phyloP scores from a whole-genome alignment of 805 yeast species.

The Yamadazyma nakazawae region DNA sequence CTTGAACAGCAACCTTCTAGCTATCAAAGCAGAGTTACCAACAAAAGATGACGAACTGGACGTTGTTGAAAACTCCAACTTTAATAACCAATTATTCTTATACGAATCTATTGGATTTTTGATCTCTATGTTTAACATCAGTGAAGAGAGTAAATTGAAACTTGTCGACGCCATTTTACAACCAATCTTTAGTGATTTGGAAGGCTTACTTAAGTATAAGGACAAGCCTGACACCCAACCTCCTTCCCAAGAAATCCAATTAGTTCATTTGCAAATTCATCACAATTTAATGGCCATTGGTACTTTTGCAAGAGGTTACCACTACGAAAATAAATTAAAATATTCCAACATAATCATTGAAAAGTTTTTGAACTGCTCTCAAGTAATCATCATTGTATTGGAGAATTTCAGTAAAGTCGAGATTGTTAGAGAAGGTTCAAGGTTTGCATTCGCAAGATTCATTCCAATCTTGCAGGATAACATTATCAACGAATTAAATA shows the following conservation, averaged over 20 bases:
- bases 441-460: constrained; percentile 84
- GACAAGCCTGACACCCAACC: constrained; percentile 5
- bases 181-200: constrained; percentile 72
- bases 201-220: constrained; percentile 43
- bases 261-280: constrained; percentile 68
- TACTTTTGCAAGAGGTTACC: constrained; percentile 84
- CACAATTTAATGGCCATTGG: constrained; percentile 88
- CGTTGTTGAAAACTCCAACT: constrained; percentile 46
- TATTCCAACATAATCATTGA: constrained; percentile 37
- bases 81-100: constrained; percentile 75
- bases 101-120: constrained; percentile 86
- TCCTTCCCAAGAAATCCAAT: constrained; percentile 24
- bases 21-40: constrained; percentile 56
- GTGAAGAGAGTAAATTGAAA: constrained; percentile 31
- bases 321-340: constrained; percentile 35
- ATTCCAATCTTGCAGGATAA: constrained; percentile 64
- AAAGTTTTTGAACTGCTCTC: constrained; percentile 62
- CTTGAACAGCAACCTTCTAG: constrained; percentile 51
- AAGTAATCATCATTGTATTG: constrained; percentile 78
- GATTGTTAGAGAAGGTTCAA: constrained; percentile 75
- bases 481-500: constrained; percentile 51
- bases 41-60: constrained; percentile 56
- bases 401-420: constrained; percentile 68
- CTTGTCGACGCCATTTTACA: constrained; percentile 65
- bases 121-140: constrained; percentile 44